Base-by-base conservation (phyloP, 23 red algal species). In the Pyropia yezoensis region DNA sequence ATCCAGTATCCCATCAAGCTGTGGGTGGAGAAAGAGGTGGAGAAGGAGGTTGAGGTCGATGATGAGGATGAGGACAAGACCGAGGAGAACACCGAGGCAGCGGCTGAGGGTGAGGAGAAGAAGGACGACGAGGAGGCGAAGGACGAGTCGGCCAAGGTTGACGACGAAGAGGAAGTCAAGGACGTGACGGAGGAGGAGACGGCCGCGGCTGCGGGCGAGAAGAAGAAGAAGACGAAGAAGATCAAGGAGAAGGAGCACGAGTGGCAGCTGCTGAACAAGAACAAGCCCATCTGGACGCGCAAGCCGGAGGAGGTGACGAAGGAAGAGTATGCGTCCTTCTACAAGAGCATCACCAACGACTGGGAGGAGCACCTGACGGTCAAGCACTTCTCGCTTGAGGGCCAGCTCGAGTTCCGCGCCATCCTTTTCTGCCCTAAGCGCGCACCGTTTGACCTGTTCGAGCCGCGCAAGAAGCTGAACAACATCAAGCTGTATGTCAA, bases 181-280 rank as follows among this genome's bases (percentile, higher is more conserved):
- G 89, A 95, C 62, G 83, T 85, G 50, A 74, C 85, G 26, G 89
- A 95, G 53, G 89, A 95, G 25, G 71, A 80, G 18, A 61, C 58
- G 13, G 39, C 39, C 39, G 39, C 39, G 4, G 39, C 39, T 6
- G 1, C 39, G 39, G 77, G 74, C 26, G 73, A 78, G 19, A 78
- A 96, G 70, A 80, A 89, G 34, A 75, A 83, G 49, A 90, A 89
- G 24, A 96, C 85, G 84, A 96, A 96, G 83, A 89, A 82, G 33
- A 80, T 89, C 53, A 96, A 96, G 85, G 92, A 83, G 20, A 89
- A 83, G 67, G 82, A 77, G 65, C 77, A 68, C 18, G 92, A 96
- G 66, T 96, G 92, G 92, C 75, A 89, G 79, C 85, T 89, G 14
- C 75, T 96, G 14, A 96, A 96, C 81, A 96, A 96, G 79, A 87